Evolutionary conservation across 208 protist species (phyloP).

Genomic region (Acanthamoeba healyi): DNA sequence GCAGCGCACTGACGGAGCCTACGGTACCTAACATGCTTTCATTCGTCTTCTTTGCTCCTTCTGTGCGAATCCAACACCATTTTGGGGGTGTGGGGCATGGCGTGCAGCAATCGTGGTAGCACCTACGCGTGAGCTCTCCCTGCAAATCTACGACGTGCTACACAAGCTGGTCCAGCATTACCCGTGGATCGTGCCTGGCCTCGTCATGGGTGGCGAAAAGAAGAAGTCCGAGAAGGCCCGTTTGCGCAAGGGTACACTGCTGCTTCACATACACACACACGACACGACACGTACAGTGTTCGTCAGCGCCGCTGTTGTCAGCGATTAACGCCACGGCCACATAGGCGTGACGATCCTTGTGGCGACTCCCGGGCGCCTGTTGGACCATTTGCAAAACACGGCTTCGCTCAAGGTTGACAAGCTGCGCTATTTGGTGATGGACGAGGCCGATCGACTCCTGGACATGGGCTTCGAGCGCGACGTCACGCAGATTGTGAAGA

Average conservation of each 20-base stretch:
- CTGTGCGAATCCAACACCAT: not conserved
- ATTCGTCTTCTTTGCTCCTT: not conserved
- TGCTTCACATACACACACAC: no score
- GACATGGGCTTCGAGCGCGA: conserved; percentile 76
- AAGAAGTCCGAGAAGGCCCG: conserved; percentile 87
- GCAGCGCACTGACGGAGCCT: conserved; percentile 35
- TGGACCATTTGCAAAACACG: conserved; percentile 90
- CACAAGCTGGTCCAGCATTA: conserved; percentile 75
- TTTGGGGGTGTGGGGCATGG: not conserved
- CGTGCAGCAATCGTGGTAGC: conserved; percentile 52
- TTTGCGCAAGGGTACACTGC: conserved; percentile 83
- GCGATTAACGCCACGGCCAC: not conserved
- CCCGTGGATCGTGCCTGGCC: conserved; percentile 85
- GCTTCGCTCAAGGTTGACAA: conserved; percentile 81
- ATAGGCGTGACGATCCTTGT: conserved; percentile 86
- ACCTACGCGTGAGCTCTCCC: conserved; percentile 66
- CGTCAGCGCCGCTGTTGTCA: not conserved
- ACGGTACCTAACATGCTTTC: conserved; percentile 18
- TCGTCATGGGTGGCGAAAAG: conserved; percentile 87
- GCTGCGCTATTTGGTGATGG: conserved; percentile 85
- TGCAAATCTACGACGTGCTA: conserved; percentile 74
- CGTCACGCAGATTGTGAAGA: conserved; percentile 62
- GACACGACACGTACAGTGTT: not conserved
- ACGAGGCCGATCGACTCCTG: conserved; percentile 89
- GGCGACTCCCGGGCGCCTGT: conserved; percentile 89